These are phyloP conservation scores for Brassica cretica DNA, from an alignment of 345 rosid species.

Conservation along the genomic window DNA sequence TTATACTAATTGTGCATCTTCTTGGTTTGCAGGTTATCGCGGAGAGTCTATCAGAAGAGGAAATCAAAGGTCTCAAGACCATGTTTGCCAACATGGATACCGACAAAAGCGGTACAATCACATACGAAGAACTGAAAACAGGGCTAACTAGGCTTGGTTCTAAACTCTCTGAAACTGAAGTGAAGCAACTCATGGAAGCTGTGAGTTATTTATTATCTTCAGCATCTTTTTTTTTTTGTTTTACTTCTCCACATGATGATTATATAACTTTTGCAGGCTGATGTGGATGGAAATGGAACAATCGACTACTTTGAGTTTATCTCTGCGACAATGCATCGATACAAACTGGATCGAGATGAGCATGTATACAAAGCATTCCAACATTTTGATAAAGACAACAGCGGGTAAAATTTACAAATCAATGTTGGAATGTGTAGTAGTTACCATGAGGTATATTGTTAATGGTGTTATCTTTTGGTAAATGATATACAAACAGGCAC, in stretches of 20 bases:
- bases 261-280: conserved; percentile 46
- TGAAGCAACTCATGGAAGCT: conserved; percentile 89
- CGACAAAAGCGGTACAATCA: conserved; percentile 86
- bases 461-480: background rate
- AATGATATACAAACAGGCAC: conserved; percentile 39
- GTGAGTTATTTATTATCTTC: conserved; percentile 48
- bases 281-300: conserved; percentile 88
- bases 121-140: conserved; percentile 77
- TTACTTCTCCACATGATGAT: background rate
- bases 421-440: background rate
- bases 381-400: conserved; percentile 77
- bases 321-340: conserved; percentile 85
- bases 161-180: conserved; percentile 76
- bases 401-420: conserved; percentile 49
- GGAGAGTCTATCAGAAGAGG: conserved; percentile 78
- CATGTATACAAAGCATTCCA: conserved; percentile 80
- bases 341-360: conserved; percentile 68
- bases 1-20: no score
- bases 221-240: background rate
- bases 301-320: conserved; percentile 83
- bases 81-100: conserved; percentile 85
- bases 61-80: conserved; percentile 75
- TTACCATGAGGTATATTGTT: background rate
- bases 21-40: conserved; percentile 65
- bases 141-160: conserved; percentile 79